Conservation (phyloP, 495 filamentous ascomycete genomes). For the Letharia lupina region DNA sequence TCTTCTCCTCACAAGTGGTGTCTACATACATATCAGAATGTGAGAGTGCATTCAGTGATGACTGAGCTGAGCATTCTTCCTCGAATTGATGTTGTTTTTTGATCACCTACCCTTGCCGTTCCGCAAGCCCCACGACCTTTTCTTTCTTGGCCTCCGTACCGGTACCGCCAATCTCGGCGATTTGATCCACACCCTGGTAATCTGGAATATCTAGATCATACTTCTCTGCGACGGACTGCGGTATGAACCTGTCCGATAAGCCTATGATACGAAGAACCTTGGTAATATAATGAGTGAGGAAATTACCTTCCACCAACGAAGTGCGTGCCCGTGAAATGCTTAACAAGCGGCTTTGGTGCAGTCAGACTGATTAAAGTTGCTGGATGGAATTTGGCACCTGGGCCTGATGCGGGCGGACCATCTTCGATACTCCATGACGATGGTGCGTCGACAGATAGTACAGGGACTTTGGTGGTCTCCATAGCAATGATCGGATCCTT, state of each 20-base stretch:
- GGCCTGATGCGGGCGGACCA: conserved; percentile 70
- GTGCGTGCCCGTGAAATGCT: conserved; percentile 73
- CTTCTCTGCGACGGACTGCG: conserved; percentile 69
- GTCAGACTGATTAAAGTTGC: conserved; percentile 76
- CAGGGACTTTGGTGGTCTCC: conserved; percentile 59
- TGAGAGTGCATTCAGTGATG: not conserved
- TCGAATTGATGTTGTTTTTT: not conserved
- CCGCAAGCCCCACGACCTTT: conserved; percentile 9
- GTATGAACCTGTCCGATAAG: conserved; percentile 58
- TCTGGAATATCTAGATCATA: conserved; percentile 75
- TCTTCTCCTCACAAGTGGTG: not conserved
- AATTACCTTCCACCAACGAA: conserved; percentile 71
- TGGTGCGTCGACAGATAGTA: conserved; percentile 85
- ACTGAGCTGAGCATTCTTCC: not conserved
- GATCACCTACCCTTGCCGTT: conserved; percentile 15
- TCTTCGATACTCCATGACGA: conserved; percentile 87
- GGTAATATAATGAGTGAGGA: conserved; percentile 20
- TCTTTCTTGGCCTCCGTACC: conserved; percentile 36
- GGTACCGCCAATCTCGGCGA: conserved; percentile 60
- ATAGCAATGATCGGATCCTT: conserved; percentile 69
- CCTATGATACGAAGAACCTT: not conserved
- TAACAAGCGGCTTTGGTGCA: conserved; percentile 88
- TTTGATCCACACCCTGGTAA: conserved; percentile 84
- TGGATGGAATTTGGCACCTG: conserved; percentile 74
- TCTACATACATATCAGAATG: not conserved